phyloP scores from a whole-genome alignment of 352 stramenopile species.

The Globisporangium carolinianum region DNA sequence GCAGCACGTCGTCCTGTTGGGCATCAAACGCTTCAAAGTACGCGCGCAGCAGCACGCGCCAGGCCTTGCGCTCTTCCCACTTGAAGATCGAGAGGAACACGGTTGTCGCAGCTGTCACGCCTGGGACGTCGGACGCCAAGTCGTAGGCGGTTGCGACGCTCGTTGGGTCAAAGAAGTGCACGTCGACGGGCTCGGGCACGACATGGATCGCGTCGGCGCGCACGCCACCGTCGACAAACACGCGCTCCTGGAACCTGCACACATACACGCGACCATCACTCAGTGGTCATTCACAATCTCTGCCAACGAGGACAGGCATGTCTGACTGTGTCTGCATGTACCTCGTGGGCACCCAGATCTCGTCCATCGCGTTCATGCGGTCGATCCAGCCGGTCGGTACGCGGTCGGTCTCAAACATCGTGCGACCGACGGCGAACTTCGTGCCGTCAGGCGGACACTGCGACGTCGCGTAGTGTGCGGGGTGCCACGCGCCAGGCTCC shows the following conservation, averaged over 20 bases:
- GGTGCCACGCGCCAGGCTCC: conserved; percentile 90
- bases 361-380: conserved; percentile 89
- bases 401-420: conserved; percentile 95
- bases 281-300: background rate
- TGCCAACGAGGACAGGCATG: too few species aligned
- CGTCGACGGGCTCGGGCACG: conserved; percentile 85
- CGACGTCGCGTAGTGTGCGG: conserved; percentile 58
- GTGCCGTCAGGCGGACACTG: conserved; percentile 46
- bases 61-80: conserved; percentile 91
- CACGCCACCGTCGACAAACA: conserved; percentile 66
- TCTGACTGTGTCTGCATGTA: background rate
- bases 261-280: background rate
- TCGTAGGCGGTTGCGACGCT: conserved; percentile 41
- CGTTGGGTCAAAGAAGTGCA: conserved; percentile 80
- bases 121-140: conserved; percentile 26
- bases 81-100: conserved; percentile 94
- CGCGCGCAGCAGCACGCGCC: conserved; percentile 77
- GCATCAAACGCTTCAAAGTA: conserved; percentile 75
- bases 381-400: conserved; percentile 84
- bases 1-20: conserved; percentile 46
- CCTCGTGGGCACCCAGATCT: conserved; percentile 90
- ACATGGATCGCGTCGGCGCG: conserved; percentile 50
- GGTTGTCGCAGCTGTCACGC: conserved; percentile 37
- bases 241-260: conserved; percentile 58
- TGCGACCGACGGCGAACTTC: conserved; percentile 76